Percentiles rank a stretch among this genome's conserved stretches.
Conservation (phyloP, 805 yeast genomes). For the Candida oleophila region DNA sequence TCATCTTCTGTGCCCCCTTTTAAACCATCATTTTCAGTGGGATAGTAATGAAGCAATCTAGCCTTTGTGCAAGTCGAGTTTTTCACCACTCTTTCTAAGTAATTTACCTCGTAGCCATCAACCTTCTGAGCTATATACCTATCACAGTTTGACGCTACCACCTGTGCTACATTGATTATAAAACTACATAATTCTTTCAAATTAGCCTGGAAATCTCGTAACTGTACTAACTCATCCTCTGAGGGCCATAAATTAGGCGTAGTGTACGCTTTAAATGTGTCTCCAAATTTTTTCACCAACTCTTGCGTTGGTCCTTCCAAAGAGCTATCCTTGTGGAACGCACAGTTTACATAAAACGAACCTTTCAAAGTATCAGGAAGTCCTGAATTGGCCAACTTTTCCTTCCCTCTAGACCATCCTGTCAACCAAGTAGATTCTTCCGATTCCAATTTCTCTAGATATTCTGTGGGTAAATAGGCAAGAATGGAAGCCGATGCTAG, state of each 20-base stretch:
- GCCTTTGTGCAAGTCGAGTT: slow-evolving; percentile 58
- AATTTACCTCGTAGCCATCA: slow-evolving; percentile 30
- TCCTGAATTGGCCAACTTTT: slow-evolving; percentile 41
- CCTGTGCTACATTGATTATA: slow-evolving; percentile 47
- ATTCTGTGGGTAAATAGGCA: slow-evolving; percentile 35
- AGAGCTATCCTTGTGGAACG: slow-evolving; percentile 43
- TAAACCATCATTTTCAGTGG: slow-evolving; percentile 14
- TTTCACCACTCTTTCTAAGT: slow-evolving; percentile 44
- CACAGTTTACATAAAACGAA: slow-evolving; percentile 58
- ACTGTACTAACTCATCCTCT: slow-evolving; percentile 12
- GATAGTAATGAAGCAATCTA: slow-evolving; percentile 54
- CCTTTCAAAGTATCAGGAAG: slow-evolving; percentile 53
- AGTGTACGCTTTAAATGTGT: slow-evolving; percentile 42
- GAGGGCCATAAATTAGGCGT: slow-evolving; percentile 55
- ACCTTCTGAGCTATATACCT: slow-evolving; percentile 30
- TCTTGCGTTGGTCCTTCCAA: slow-evolving; percentile 47
- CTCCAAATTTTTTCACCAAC: slow-evolving; percentile 27
- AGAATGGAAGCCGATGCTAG: slow-evolving; percentile 42
- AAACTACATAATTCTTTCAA: slow-evolving; percentile 40
- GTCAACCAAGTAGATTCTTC: slow-evolving; percentile 52
- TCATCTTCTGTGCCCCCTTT: slow-evolving; percentile 16
- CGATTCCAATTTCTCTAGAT: slow-evolving; percentile 40
- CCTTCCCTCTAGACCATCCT: slow-evolving; percentile 64
- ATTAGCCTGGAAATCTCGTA: slow-evolving; percentile 34
- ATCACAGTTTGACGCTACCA: slow-evolving; percentile 58